phyloP scores from a whole-genome alignment of 1,139 yeast species.

The Geotrichum fermentans region DNA sequence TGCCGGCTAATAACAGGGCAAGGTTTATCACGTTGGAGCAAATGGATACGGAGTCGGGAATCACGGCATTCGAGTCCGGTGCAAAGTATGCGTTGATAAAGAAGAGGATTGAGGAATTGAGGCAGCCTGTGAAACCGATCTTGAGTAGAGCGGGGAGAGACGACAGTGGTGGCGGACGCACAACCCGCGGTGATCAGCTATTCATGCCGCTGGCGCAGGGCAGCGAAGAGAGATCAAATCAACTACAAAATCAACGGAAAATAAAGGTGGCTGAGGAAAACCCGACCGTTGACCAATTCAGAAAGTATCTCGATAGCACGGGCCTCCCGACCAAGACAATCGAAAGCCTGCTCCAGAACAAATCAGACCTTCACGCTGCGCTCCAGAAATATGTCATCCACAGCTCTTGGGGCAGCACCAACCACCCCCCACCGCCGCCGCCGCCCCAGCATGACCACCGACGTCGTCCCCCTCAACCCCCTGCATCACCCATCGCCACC shows the following conservation, averaged over 20 bases:
- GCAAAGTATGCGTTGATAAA: constrained; percentile 47
- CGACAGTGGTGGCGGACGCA: not conserved
- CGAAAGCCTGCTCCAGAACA: not conserved
- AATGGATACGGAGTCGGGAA: constrained; percentile 45
- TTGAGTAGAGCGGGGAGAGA: not conserved
- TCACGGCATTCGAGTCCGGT: constrained; percentile 47
- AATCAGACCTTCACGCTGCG: not conserved
- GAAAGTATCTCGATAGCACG: no score
- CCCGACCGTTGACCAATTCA: no score
- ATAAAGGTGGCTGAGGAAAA: not conserved
- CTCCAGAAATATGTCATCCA: not conserved
- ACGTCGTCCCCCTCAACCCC: not conserved
- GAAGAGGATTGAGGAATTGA: constrained; percentile 47
- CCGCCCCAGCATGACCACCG: not conserved
- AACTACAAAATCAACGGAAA: not conserved
- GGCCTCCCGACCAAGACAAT: no score
- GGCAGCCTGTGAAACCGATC: constrained; percentile 35
- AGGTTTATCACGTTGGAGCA: constrained; percentile 45
- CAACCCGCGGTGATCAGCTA: not conserved
- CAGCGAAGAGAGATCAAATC: not conserved
- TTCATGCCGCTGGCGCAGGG: not conserved
- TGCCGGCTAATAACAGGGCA: constrained; percentile 45
- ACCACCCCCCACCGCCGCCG: not conserved
- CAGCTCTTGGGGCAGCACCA: not conserved
- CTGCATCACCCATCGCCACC: constrained; percentile 20